Evolutionary conservation across 345 rosid genomes (phyloP).

Genomic region (Citrus inodora): DNA sequence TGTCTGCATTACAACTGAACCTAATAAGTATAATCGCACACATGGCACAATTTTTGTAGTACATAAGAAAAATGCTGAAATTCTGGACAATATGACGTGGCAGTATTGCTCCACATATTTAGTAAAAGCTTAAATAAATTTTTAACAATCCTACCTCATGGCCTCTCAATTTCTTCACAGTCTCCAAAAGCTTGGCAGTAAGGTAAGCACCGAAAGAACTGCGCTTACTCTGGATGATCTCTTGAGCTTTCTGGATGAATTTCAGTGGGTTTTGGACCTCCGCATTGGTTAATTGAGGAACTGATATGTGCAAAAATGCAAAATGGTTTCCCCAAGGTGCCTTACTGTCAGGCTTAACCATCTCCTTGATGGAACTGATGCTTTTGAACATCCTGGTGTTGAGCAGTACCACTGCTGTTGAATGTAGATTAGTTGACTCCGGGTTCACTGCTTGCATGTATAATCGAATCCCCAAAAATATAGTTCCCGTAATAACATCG

Average conservation of each 20-base stretch:
- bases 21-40: too few relatives aligned
- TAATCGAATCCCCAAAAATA: slow-evolving; percentile 30
- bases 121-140: too few relatives aligned
- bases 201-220: slow-evolving; percentile 23
- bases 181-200: slow-evolving; percentile 13
- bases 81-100: too few relatives aligned
- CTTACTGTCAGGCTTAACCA: slow-evolving; percentile 23
- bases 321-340: slow-evolving; percentile 43
- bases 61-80: too few relatives aligned
- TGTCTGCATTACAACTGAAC: slow-evolving; percentile 4
- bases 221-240: slow-evolving; percentile 14
- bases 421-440: neutral
- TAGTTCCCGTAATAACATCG: slow-evolving; percentile 31
- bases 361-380: slow-evolving; percentile 33
- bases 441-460: slow-evolving; percentile 23
- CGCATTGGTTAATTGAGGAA: slow-evolving; percentile 13
- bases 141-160: too few relatives aligned
- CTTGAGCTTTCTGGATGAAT: slow-evolving; percentile 15
- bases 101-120: too few relatives aligned
- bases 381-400: slow-evolving; percentile 32
- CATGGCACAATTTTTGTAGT: too few relatives aligned
- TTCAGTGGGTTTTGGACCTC: slow-evolving; percentile 8
- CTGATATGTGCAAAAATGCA: slow-evolving; percentile 27
- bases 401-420: slow-evolving; percentile 33
- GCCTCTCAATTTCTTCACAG: neutral